Conservation (phyloP, 139 green algal species). For the Pseudopediastrum boryanum region DNA sequence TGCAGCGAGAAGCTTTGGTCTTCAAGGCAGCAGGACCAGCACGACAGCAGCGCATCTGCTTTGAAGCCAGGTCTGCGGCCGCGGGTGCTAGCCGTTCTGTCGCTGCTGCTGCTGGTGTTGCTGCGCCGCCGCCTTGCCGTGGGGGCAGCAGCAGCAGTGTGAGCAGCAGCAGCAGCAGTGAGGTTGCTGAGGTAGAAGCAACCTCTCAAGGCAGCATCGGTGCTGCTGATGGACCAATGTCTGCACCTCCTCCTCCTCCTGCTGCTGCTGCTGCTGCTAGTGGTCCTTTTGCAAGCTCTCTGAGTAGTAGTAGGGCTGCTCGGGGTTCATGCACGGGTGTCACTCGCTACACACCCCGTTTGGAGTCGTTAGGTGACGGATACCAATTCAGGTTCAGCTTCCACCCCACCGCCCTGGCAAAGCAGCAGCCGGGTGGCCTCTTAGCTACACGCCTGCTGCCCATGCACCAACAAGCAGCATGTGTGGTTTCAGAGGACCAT, state of each 20-base stretch:
- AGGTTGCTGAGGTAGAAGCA: neutral
- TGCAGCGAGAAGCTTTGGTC: constrained; percentile 2
- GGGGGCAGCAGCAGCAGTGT: neutral
- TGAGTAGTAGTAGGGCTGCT: too few species aligned
- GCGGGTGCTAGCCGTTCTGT: neutral
- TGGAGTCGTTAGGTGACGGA: too few species aligned
- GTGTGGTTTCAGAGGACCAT: neutral
- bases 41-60: neutral
- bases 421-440: too few species aligned
- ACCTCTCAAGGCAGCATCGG: neutral
- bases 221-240: neutral
- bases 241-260: too few species aligned
- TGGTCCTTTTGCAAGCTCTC: too few species aligned
- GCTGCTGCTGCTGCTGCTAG: too few species aligned
- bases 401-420: too few species aligned
- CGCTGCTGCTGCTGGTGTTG: neutral
- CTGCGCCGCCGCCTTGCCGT: neutral
- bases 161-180: neutral
- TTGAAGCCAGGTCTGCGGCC: neutral
- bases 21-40: neutral
- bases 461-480: neutral
- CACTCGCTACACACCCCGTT: too few species aligned
- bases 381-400: too few species aligned
- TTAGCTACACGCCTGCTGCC: too few species aligned
- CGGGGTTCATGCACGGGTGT: too few species aligned